Conservation (phyloP, 768 basidiomycete species). For the Suillus weaverae region DNA sequence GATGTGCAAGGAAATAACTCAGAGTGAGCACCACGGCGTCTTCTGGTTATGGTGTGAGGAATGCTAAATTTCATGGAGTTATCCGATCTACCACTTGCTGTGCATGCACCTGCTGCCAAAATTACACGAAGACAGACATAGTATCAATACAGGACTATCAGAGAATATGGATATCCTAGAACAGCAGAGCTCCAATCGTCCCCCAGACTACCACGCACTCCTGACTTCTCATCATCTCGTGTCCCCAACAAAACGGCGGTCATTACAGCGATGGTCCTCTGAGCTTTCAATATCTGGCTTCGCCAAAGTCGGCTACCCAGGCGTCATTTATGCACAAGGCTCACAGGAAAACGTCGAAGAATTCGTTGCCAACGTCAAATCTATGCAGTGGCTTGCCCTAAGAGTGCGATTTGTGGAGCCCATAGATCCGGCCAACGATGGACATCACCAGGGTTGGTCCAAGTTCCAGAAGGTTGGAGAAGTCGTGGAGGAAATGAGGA, state of each 20-base stretch:
- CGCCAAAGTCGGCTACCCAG: slow-evolving; percentile 75
- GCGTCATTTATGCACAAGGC: slow-evolving; percentile 73
- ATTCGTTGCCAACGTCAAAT: slow-evolving; percentile 65
- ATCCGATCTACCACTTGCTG: slow-evolving; percentile 59
- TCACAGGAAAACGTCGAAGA: slow-evolving; percentile 51
- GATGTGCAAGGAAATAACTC: slow-evolving; percentile 31
- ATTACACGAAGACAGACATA: slow-evolving; percentile 42
- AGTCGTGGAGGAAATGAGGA: slow-evolving; percentile 66
- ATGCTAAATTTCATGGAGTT: slow-evolving; percentile 38
- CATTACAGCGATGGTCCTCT: slow-evolving; percentile 55
- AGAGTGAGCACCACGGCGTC: slow-evolving; percentile 24
- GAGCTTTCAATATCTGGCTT: slow-evolving; percentile 60
- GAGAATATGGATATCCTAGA: background rate
- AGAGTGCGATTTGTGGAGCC: slow-evolving; percentile 61
- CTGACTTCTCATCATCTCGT: slow-evolving; percentile 74
- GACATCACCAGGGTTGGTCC: slow-evolving; percentile 39
- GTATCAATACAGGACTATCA: background rate
- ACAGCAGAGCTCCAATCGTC: background rate
- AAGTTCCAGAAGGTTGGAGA: slow-evolving; percentile 73
- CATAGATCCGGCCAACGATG: slow-evolving; percentile 19
- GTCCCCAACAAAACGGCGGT: slow-evolving; percentile 61
- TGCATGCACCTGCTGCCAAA: slow-evolving; percentile 57
- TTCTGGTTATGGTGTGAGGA: background rate
- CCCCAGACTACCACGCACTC: slow-evolving; percentile 51
- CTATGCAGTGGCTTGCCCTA: slow-evolving; percentile 79